These are phyloP conservation scores for Lentinula edodes DNA, from an alignment of 768 basidiomycete genomes.

Conservation along the genomic window DNA sequence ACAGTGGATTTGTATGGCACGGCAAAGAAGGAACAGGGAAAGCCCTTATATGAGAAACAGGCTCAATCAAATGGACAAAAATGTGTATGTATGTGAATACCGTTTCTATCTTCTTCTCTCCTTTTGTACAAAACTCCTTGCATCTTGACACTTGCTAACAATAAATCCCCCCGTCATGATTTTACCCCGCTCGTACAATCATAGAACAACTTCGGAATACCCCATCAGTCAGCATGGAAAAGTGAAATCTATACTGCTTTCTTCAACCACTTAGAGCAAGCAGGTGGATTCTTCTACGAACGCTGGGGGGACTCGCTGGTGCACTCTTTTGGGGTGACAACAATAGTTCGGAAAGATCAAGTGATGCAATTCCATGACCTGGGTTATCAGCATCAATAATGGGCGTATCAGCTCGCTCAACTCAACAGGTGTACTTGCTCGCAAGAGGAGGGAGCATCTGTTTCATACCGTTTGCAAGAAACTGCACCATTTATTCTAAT, in stretches of 20 bases:
- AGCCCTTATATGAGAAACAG: constrained; percentile 20
- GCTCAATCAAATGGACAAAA: constrained; percentile 20
- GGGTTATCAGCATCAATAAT: constrained; percentile 24
- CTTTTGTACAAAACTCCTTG: neutral
- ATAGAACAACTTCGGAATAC: constrained; percentile 26
- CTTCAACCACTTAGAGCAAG: constrained; percentile 19
- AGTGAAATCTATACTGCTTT: constrained; percentile 18
- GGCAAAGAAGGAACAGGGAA: constrained; percentile 12
- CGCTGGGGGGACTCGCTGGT: constrained; percentile 24
- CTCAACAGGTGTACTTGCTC: constrained; percentile 19
- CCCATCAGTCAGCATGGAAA: constrained; percentile 23
- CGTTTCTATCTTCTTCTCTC: neutral
- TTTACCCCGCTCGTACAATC: neutral
- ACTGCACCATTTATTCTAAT: neutral
- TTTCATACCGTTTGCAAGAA: too few species aligned
- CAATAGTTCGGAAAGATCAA: constrained; percentile 23
- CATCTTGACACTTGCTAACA: neutral
- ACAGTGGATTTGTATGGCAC: constrained; percentile 21
- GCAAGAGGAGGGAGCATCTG: constrained; percentile 10
- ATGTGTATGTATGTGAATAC: constrained; percentile 24
- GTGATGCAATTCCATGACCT: constrained; percentile 21
- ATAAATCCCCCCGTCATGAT: too few species aligned
- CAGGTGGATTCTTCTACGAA: constrained; percentile 24
- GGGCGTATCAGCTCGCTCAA: constrained; percentile 19
- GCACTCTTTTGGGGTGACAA: constrained; percentile 22